These are phyloP conservation scores for Fusarium cicatricum DNA, from an alignment of 2,329 filamentous ascomycete species.

Conservation along the genomic window DNA sequence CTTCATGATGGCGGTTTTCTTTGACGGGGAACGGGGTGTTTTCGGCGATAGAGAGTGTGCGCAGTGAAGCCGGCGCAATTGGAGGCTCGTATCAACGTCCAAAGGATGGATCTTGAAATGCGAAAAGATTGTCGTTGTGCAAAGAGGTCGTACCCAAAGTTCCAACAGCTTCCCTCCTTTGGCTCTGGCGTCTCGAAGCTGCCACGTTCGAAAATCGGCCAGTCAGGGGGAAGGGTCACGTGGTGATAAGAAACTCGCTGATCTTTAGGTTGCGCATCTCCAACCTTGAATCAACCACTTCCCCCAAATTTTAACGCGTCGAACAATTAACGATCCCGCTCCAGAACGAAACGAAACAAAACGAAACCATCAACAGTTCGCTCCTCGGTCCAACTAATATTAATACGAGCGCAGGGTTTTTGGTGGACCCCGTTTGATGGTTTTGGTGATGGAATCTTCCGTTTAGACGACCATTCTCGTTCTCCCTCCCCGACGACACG, in stretches of 20 bases:
- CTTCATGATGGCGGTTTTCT: constrained; percentile 58
- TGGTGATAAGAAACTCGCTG: constrained; percentile 37
- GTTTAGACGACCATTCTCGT: constrained; percentile 12
- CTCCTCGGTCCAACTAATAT: background rate
- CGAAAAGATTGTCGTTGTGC: constrained; percentile 15
- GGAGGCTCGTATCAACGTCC: constrained; percentile 12
- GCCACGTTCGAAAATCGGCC: constrained; percentile 60
- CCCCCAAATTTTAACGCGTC: constrained; percentile 33
- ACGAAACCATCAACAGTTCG: constrained; percentile 5
- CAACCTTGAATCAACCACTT: constrained; percentile 7
- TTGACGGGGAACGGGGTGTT: background rate
- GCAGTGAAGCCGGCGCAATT: constrained; percentile 25
- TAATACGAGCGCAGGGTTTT: background rate
- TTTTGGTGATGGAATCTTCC: constrained; percentile 34
- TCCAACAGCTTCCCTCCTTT: constrained; percentile 28
- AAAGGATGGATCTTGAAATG: background rate
- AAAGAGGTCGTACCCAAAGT: constrained; percentile 13
- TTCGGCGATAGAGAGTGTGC: constrained; percentile 1
- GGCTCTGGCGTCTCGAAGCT: constrained; percentile 49
- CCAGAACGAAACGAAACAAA: constrained; percentile 2
- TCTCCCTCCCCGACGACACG: constrained; percentile 16
- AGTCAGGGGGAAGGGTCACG: constrained; percentile 49
- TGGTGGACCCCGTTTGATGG: constrained; percentile 18
- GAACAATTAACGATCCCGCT: constrained; percentile 8
- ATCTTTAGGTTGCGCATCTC: constrained; percentile 12